A percentile compares a stretch with the other conserved stretches of the same genome.
These are phyloP conservation scores for Wickerhamomyces bovis DNA, from an alignment of 805 yeast species.

Conservation along the genomic window DNA sequence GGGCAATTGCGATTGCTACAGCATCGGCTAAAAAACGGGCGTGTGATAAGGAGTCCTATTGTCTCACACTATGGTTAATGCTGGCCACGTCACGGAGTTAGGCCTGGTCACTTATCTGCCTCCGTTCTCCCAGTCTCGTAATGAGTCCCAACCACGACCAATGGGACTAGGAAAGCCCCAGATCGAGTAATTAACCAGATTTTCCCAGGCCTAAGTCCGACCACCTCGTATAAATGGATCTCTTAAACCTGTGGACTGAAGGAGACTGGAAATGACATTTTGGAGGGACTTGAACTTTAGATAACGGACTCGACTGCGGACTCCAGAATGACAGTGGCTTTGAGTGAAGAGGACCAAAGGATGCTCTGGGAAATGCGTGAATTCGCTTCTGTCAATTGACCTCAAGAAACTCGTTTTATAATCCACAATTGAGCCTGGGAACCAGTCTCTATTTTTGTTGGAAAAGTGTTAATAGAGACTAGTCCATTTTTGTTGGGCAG, in stretches of 20 bases:
- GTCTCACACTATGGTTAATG: background rate
- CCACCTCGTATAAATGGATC: background rate
- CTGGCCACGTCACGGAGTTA: background rate
- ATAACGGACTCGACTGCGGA: background rate
- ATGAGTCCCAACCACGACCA: background rate
- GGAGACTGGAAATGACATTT: background rate
- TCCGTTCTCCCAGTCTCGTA: background rate
- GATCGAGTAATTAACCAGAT: background rate
- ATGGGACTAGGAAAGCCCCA: background rate
- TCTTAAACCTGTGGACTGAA: background rate
- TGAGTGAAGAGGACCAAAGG: background rate
- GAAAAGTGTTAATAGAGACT: background rate
- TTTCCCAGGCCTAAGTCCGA: background rate
- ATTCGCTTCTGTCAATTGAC: background rate
- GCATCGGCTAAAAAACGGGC: background rate
- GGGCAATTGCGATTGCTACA: background rate
- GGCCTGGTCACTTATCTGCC: background rate
- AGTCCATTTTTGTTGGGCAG: background rate
- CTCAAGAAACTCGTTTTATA: no score
- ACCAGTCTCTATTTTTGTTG: background rate
- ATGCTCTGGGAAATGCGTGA: background rate
- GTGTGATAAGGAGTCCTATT: background rate
- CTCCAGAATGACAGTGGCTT: background rate
- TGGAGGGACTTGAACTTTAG: background rate
- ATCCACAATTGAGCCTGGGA: background rate